phyloP scores from a whole-genome alignment of 179 eudicot genomes.

The Spinacia oleracea region DNA sequence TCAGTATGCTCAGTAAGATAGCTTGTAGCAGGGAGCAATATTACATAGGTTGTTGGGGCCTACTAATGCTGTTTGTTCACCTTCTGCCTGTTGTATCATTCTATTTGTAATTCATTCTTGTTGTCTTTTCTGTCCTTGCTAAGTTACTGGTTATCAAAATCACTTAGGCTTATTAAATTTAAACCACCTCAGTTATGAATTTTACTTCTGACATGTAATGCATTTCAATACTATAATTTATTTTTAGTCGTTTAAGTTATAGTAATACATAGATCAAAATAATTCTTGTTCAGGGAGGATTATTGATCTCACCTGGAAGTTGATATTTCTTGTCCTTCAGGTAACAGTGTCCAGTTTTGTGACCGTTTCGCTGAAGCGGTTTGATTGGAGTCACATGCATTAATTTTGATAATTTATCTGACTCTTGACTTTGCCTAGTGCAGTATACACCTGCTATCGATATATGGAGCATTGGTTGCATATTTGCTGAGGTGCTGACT shows the following conservation, averaged over 20 bases:
- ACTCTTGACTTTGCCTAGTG: conserved; percentile 32
- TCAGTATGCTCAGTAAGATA: not conserved
- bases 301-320: conserved; percentile 72
- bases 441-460: conserved; percentile 98
- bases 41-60: not conserved
- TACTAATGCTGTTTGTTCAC: not conserved
- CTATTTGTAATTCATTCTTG: not conserved
- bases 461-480: conserved; percentile 96
- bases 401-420: conserved; percentile 23
- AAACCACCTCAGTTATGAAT: not conserved
- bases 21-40: not conserved
- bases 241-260: conserved; percentile 18
- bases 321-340: conserved; percentile 61
- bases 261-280: conserved; percentile 61
- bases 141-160: not conserved
- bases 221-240: not conserved
- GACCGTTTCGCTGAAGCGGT: conserved; percentile 33
- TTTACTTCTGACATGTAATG: not conserved
- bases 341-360: conserved; percentile 53
- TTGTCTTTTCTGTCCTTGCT: not conserved
- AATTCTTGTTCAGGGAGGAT: conserved; percentile 83
- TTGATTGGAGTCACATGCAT: conserved; percentile 28
- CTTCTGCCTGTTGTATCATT: not conserved
- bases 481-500: conserved; percentile 82
- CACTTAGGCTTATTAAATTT: not conserved